Evolutionary conservation across 352 stramenopile species (phyloP).

Genomic region (Pythium vanterpoolii): DNA sequence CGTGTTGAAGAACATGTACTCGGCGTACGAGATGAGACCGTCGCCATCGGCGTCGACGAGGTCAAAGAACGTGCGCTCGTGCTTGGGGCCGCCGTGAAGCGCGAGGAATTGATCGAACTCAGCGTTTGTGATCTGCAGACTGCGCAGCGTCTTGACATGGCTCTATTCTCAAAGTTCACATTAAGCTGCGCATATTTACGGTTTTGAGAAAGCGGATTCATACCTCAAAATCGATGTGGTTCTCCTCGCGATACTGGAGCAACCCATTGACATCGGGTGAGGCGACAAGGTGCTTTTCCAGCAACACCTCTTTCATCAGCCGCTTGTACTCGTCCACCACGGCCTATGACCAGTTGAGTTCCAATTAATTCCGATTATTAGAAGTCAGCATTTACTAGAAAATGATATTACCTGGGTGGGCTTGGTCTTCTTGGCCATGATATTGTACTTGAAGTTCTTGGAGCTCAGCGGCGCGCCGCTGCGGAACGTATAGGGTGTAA

Average conservation of each 20-base stretch:
- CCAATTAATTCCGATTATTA: not conserved
- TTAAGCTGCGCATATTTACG: not conserved
- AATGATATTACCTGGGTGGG: slow-evolving; percentile 29
- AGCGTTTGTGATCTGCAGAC: slow-evolving; percentile 76
- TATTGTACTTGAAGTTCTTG: slow-evolving; percentile 85
- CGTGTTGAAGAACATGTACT: slow-evolving; percentile 91
- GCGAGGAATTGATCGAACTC: slow-evolving; percentile 83
- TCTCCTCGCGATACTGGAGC: slow-evolving; percentile 48
- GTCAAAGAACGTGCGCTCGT: slow-evolving; percentile 76
- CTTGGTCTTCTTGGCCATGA: slow-evolving; percentile 50
- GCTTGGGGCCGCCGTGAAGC: slow-evolving; percentile 58
- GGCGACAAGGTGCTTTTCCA: slow-evolving; percentile 48
- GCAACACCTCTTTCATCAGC: slow-evolving; percentile 49
- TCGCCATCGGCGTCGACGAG: slow-evolving; percentile 84
- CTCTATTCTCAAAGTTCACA: slow-evolving; percentile 31
- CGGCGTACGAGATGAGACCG: slow-evolving; percentile 82
- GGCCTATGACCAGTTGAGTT: slow-evolving; percentile 12
- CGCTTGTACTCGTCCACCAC: slow-evolving; percentile 51
- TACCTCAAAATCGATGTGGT: slow-evolving; percentile 73
- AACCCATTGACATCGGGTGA: slow-evolving; percentile 46
- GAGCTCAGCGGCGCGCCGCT: slow-evolving; percentile 63
- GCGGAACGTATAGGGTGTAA: slow-evolving; percentile 83
- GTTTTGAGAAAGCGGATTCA: not conserved
- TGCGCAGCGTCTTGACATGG: slow-evolving; percentile 67
- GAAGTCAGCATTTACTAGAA: not conserved